Evolutionary conservation across 345 rosid genomes (phyloP), one percentile per base, ranked within the genome.

Genomic region (Eutrema yunnanense): DNA sequence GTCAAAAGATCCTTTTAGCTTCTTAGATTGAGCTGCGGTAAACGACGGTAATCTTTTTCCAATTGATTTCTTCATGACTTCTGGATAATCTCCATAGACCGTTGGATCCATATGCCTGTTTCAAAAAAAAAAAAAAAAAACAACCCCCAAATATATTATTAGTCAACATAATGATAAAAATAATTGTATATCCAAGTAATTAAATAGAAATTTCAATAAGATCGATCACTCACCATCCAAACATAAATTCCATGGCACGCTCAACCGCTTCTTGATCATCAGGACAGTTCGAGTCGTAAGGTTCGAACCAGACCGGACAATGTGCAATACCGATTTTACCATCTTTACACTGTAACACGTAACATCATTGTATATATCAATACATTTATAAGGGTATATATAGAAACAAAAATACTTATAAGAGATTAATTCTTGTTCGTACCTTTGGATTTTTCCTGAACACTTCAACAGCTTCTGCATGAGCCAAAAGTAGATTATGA

Each of bases 231-330:
- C 47, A 76, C 80, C 80, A 76, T 41, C 80, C 80, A 30, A 76
- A 63, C 70, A 62, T 76, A 65, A 76, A 76, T 29, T 76, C 75
- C 69, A 76, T 55, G 66, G 71, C 75, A 53, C 80, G 80, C 12
- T 55, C 64, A 8, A 46, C 71, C 5, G 80, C 80, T 32, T 76
- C 71, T 12, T 53, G 54, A 55, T 76, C 80, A 6, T 49, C 34
- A 7, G 54, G 19, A 27, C 75, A 76, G 47, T 69, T 47, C 14
- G 66, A 55, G 42, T 73, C 64, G 22, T 76, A 64, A 3, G 80
- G 75, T 48, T 76, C 80, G 19, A 62, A 76, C 80, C 75, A 76
- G 12, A 62, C 54, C 26, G 80, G 80, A 29, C 71, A 70, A n/a
- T 69, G 75, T 9, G 74, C 80, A 22, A 76, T 76, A 38, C 80